phyloP scores from a whole-genome alignment of 148 eudicot genomes.

The Rhododendron kiyosumense region DNA sequence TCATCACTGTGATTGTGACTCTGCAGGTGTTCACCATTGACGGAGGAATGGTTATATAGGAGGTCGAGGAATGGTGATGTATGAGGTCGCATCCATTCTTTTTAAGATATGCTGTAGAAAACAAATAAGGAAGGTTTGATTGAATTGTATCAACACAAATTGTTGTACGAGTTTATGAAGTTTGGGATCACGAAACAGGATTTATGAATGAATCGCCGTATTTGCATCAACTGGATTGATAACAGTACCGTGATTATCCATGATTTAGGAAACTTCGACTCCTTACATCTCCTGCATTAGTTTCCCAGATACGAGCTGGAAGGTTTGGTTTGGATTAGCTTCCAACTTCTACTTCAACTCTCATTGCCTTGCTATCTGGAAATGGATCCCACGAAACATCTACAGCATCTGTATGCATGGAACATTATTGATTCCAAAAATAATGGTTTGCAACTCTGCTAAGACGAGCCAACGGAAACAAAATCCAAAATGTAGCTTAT shows the following conservation, averaged over 20 bases:
- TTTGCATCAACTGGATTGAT: neutral
- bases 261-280: too few relatives aligned
- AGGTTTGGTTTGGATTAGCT: neutral
- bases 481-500: neutral
- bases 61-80: slow-evolving; percentile 61
- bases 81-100: neutral
- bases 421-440: neutral
- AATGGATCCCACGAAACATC: neutral
- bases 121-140: neutral
- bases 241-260: neutral
- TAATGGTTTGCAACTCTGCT: neutral
- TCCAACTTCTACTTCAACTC: neutral
- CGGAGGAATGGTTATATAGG: slow-evolving; percentile 81
- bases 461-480: neutral
- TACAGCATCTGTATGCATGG: neutral
- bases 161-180: neutral
- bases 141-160: neutral
- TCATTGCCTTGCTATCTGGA: neutral
- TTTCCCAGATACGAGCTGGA: neutral
- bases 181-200: neutral
- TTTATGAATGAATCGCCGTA: neutral
- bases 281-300: neutral
- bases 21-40: slow-evolving; percentile 72
- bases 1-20: neutral
- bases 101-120: neutral